phyloP scores from a whole-genome alignment of 73 alveolate species.

The Paramecium caudatum region DNA sequence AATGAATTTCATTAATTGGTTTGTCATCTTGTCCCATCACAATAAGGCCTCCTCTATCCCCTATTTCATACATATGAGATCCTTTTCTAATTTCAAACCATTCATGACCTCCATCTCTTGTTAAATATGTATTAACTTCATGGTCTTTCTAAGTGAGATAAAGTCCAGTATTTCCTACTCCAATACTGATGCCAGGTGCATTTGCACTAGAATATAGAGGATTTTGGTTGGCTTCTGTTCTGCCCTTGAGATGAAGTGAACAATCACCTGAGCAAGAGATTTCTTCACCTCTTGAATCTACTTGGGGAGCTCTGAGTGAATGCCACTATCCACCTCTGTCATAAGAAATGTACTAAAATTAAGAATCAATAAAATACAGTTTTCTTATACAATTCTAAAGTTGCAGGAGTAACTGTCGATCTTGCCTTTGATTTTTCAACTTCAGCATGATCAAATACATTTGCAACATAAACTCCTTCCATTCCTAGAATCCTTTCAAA shows the following conservation, averaged over 20 bases:
- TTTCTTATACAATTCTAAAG: constrained; percentile 47
- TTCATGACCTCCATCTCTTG: constrained; percentile 92
- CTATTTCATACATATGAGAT: constrained; percentile 88
- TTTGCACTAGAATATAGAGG: constrained; percentile 85
- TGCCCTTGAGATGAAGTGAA: constrained; percentile 86
- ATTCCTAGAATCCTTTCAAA: constrained; percentile 82
- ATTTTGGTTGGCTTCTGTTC: constrained; percentile 79
- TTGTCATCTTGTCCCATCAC: constrained; percentile 84
- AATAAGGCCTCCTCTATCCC: constrained; percentile 93
- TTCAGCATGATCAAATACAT: constrained; percentile 61
- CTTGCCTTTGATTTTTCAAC: constrained; percentile 24
- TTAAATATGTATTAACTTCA: constrained; percentile 84
- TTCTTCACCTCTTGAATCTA: constrained; percentile 75
- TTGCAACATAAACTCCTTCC: constrained; percentile 88
- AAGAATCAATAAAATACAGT: neutral
- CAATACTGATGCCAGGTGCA: constrained; percentile 88
- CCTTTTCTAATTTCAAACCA: constrained; percentile 90
- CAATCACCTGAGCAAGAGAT: constrained; percentile 83
- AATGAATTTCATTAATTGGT: constrained; percentile 79
- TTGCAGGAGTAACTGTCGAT: neutral
- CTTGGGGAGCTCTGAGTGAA: constrained; percentile 80
- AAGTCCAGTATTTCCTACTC: constrained; percentile 88
- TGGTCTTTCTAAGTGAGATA: constrained; percentile 73
- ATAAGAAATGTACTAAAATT: constrained; percentile 79
- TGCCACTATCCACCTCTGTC: constrained; percentile 91